These are phyloP conservation scores for Ustilago cynodontis DNA, from an alignment of 1,284 basidiomycete genomes.

Conservation along the genomic window DNA sequence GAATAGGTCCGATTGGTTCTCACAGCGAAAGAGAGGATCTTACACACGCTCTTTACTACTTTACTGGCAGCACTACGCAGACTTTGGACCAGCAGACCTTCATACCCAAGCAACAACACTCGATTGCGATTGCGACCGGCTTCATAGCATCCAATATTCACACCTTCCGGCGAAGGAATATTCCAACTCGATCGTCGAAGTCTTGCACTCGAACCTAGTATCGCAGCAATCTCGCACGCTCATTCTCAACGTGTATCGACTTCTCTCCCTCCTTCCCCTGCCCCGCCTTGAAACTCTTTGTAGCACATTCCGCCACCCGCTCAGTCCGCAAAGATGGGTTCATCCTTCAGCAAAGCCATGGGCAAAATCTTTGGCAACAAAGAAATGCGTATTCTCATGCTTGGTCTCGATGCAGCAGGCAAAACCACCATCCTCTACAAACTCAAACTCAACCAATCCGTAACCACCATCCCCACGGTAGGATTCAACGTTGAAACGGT, in stretches of 20 bases:
- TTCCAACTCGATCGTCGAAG: not conserved
- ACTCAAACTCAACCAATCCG: slow-evolving; percentile 98
- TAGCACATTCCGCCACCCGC: not conserved
- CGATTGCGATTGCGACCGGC: not conserved
- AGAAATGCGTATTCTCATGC: slow-evolving; percentile 89
- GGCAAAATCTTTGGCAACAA: slow-evolving; percentile 95
- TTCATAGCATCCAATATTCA: not conserved
- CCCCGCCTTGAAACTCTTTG: not conserved
- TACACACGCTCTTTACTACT: not conserved
- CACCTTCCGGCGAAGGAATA: not conserved
- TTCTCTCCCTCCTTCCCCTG: too few species aligned
- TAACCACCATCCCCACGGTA: slow-evolving; percentile 99
- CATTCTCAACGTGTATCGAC: not conserved
- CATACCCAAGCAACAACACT: slow-evolving; percentile 1
- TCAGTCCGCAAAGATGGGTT: slow-evolving; percentile 54
- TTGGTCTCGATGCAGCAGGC: slow-evolving; percentile 96
- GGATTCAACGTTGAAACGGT: slow-evolving; percentile 73
- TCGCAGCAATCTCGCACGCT: not conserved
- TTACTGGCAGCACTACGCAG: not conserved
- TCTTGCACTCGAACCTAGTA: not conserved
- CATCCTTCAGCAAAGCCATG: slow-evolving; percentile 77
- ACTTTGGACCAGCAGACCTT: slow-evolving; percentile 1
- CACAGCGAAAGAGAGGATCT: not conserved
- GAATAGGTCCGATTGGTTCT: too few species aligned
- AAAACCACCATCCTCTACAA: slow-evolving; percentile 89